phyloP scores from a whole-genome alignment of 441 rosid genomes.

The Francoa sonchifolia region DNA sequence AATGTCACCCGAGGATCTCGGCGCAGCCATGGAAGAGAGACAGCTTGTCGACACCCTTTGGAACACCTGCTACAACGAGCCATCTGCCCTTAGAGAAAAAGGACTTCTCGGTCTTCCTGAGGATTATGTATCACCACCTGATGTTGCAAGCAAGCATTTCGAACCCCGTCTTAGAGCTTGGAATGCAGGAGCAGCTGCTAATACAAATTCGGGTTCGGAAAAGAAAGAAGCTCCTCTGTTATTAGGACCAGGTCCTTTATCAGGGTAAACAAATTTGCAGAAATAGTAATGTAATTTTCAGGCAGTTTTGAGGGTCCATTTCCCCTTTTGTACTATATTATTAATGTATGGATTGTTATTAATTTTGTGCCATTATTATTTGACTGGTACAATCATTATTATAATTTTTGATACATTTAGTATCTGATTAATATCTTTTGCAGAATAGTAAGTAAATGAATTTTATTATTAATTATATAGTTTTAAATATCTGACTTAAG shows the following conservation, averaged over 20 bases:
- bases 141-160: slow-evolving; percentile 70
- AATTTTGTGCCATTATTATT: too few relatives aligned
- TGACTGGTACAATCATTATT: too few relatives aligned
- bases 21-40: slow-evolving; percentile 73
- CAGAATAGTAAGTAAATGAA: too few relatives aligned
- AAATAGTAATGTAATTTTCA: too few relatives aligned
- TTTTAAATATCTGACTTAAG: too few relatives aligned
- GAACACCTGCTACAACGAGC: slow-evolving; percentile 56
- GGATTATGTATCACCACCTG: slow-evolving; percentile 70
- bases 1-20: slow-evolving; percentile 77
- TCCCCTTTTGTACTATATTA: too few relatives aligned
- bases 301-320: too few relatives aligned
- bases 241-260: slow-evolving; percentile 36
- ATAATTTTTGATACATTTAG: too few relatives aligned
- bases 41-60: slow-evolving; percentile 71
- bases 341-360: too few relatives aligned
- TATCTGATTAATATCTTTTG: too few relatives aligned
- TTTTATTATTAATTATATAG: too few relatives aligned
- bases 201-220: slow-evolving; percentile 24
- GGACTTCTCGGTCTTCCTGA: slow-evolving; percentile 77
- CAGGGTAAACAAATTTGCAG: slow-evolving; percentile 10
- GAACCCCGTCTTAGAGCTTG: slow-evolving; percentile 83
- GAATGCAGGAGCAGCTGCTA: slow-evolving; percentile 29
- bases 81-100: slow-evolving; percentile 58
- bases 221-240: slow-evolving; percentile 50